Percentiles rank a stretch among this genome's conserved stretches.
phyloP scores from a whole-genome alignment of 164 flowering plant genomes.

The Chloranthus sessilifolius region DNA sequence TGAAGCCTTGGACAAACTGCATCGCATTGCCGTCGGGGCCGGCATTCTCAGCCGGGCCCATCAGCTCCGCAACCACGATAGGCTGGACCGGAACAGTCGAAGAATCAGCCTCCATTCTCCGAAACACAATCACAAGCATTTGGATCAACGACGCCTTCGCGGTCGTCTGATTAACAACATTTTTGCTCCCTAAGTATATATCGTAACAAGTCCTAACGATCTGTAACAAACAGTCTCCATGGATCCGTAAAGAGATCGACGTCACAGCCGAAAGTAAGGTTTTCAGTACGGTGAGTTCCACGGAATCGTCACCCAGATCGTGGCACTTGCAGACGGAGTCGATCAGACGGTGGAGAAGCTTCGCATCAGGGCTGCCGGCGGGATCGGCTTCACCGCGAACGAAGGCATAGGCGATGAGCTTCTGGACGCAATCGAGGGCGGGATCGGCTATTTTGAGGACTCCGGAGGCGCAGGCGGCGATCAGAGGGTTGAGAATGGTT shows the following conservation, averaged over 20 bases:
- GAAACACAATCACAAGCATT: slow-evolving; percentile 92
- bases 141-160: slow-evolving; percentile 95
- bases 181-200: slow-evolving; percentile 80
- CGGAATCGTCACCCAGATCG: slow-evolving; percentile 70
- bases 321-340: slow-evolving; percentile 85
- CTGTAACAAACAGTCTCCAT: slow-evolving; percentile 87
- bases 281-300: slow-evolving; percentile 68
- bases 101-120: slow-evolving; percentile 99
- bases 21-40: slow-evolving; percentile 76
- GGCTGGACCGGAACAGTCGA: slow-evolving; percentile 96
- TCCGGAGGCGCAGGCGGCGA: slow-evolving; percentile 58
- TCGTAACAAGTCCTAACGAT: slow-evolving; percentile 95
- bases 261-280: slow-evolving; percentile 85
- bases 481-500: slow-evolving; percentile 60
- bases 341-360: slow-evolving; percentile 49
- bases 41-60: slow-evolving; percentile 82
- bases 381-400: slow-evolving; percentile 88
- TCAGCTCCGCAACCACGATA: slow-evolving; percentile 92
- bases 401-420: slow-evolving; percentile 68
- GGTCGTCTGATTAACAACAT: slow-evolving; percentile 90
- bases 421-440: slow-evolving; percentile 78
- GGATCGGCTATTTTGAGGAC: slow-evolving; percentile 79
- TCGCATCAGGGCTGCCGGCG: slow-evolving; percentile 49
- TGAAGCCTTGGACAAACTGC: slow-evolving; percentile 90
- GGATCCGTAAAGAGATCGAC: slow-evolving; percentile 69